These are phyloP conservation scores for Corymbia citriodora DNA, from an alignment of 441 rosid genomes.

Conservation along the genomic window DNA sequence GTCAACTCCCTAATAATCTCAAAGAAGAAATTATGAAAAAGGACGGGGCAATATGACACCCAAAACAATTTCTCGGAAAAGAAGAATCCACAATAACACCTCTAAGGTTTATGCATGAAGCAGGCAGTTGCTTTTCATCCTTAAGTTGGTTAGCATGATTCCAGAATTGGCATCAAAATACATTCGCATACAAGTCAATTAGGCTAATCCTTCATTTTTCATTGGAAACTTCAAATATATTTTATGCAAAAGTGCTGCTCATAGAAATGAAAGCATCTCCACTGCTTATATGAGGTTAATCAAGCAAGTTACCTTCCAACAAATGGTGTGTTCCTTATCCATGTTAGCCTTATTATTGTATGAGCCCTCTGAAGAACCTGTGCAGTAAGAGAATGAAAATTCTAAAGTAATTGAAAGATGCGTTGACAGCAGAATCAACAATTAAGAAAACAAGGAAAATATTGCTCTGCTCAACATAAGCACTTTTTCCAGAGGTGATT, in stretches of 20 bases:
- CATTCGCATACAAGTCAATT: background rate
- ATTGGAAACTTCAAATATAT: background rate
- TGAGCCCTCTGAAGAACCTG: slow-evolving; percentile 74
- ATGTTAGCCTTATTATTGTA: slow-evolving; percentile 50
- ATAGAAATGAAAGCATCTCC: background rate
- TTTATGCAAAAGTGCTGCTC: background rate
- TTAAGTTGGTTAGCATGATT: background rate
- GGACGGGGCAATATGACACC: background rate
- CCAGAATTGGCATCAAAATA: background rate
- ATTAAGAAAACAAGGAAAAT: background rate
- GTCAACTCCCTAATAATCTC: background rate
- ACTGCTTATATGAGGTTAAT: background rate
- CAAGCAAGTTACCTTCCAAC: slow-evolving; percentile 40
- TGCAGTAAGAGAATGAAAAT: background rate
- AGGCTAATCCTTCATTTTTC: background rate
- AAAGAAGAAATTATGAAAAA: background rate
- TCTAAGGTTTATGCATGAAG: background rate
- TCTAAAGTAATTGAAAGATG: background rate
- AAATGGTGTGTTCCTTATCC: slow-evolving; percentile 78
- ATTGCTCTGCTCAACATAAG: background rate
- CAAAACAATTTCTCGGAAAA: background rate
- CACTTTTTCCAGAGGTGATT: background rate
- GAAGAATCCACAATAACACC: background rate
- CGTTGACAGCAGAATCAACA: background rate
- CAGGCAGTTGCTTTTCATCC: background rate